These are phyloP conservation scores for Aspergillus funiculosus DNA, from an alignment of 495 filamentous ascomycete genomes.

Conservation along the genomic window DNA sequence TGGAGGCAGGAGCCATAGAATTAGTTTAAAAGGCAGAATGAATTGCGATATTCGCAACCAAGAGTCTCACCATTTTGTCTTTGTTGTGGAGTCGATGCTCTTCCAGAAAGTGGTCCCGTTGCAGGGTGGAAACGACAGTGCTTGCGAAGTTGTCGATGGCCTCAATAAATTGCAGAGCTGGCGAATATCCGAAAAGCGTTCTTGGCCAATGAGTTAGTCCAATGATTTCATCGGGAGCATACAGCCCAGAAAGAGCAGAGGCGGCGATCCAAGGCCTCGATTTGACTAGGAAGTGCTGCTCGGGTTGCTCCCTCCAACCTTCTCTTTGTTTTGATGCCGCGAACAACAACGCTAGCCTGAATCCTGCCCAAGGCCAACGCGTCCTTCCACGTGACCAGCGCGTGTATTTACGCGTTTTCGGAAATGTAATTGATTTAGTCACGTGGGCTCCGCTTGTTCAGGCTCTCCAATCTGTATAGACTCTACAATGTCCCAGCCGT, in stretches of 20 bases:
- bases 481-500: too few species aligned
- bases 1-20: slow-evolving; percentile 4
- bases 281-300: too few species aligned
- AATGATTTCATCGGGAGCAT: too few species aligned
- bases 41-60: neutral
- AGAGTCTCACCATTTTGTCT: slow-evolving; percentile 2
- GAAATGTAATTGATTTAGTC: slow-evolving; percentile 18
- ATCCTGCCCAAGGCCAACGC: slow-evolving; percentile 3
- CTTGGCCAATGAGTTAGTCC: too few species aligned
- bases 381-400: slow-evolving; percentile 18
- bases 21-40: neutral
- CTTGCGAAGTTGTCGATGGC: too few species aligned
- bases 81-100: neutral
- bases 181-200: too few species aligned
- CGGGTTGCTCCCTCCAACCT: too few species aligned
- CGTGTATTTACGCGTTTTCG: slow-evolving; percentile 24
- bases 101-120: too few species aligned
- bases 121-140: too few species aligned
- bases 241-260: too few species aligned
- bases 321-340: slow-evolving; percentile 27
- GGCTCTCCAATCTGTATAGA: neutral
- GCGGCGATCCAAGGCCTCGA: too few species aligned
- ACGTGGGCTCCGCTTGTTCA: neutral
- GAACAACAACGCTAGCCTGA: slow-evolving; percentile 13
- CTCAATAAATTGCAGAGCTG: too few species aligned